Evolutionary conservation across 2,329 filamentous ascomycete genomes (phyloP).

Genomic region (Fusarium musae): DNA sequence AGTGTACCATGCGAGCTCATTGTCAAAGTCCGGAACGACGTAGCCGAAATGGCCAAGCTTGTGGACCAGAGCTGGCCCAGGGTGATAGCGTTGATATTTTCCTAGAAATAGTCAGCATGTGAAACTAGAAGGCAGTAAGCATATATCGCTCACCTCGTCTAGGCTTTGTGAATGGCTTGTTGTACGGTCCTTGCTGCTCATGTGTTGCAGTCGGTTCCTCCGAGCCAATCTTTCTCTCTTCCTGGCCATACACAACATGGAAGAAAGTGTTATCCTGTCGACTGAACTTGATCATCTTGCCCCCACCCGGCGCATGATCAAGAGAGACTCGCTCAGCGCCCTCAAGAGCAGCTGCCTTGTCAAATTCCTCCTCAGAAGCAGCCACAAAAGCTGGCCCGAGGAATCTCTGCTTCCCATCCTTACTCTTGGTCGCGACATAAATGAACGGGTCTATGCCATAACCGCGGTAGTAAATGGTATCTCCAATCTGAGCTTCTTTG

Average conservation of each 20-base stretch:
- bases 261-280: background rate
- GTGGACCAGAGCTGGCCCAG: background rate
- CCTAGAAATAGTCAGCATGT: background rate
- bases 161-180: background rate
- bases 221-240: background rate
- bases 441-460: background rate
- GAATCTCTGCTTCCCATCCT: background rate
- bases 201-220: background rate
- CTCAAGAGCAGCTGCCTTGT: background rate
- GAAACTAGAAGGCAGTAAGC: rapidly evolving
- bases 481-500: background rate
- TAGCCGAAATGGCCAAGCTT: background rate
- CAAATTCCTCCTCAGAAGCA: background rate
- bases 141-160: background rate
- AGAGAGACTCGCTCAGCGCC: background rate
- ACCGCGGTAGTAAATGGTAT: background rate
- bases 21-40: background rate
- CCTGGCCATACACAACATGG: background rate
- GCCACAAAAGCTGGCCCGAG: background rate
- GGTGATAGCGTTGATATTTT: background rate
- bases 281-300: background rate
- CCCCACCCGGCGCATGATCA: background rate
- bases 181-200: background rate
- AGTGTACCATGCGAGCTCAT: background rate
- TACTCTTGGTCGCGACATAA: background rate